Evolutionary conservation across 2,329 filamentous ascomycete genomes (phyloP).

Genomic region (Fusarium sp.): DNA sequence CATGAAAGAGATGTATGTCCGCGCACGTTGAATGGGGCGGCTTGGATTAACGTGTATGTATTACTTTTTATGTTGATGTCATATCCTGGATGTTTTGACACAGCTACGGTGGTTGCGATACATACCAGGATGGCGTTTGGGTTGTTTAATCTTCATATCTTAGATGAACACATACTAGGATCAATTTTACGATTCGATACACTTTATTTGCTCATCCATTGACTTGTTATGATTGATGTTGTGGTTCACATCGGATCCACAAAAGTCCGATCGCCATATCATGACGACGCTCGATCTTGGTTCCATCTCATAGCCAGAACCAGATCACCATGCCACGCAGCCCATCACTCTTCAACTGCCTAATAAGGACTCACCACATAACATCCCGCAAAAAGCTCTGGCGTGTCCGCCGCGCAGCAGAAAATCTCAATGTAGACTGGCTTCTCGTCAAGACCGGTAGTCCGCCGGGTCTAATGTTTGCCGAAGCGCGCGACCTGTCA

Average conservation of each 20-base stretch:
- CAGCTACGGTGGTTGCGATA: slow-evolving; percentile 16
- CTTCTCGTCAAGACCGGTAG: slow-evolving; percentile 75
- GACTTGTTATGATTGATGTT: neutral
- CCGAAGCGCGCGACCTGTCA: slow-evolving; percentile 66
- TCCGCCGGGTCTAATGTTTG: slow-evolving; percentile 82
- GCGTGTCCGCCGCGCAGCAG: slow-evolving; percentile 70
- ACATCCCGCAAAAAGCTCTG: slow-evolving; percentile 79
- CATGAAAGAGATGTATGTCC: slow-evolving; percentile 26
- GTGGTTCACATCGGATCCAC: slow-evolving; percentile 13
- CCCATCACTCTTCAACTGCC: slow-evolving; percentile 42
- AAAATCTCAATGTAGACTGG: slow-evolving; percentile 65
- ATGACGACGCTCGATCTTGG: neutral
- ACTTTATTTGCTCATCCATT: neutral
- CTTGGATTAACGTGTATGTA: slow-evolving; percentile 35
- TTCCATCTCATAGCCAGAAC: neutral
- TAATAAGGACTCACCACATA: slow-evolving; percentile 84
- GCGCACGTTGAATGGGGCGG: neutral
- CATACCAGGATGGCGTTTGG: slow-evolving; percentile 37
- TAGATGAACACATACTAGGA: slow-evolving; percentile 35
- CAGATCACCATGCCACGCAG: slow-evolving; percentile 33
- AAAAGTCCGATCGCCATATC: slow-evolving; percentile 25
- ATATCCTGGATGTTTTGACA: slow-evolving; percentile 30
- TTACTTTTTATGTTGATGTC: slow-evolving; percentile 28
- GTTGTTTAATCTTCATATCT: slow-evolving; percentile 24
- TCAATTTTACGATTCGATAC: slow-evolving; percentile 14